Evolutionary conservation across 768 basidiomycete species (phyloP), one percentile per base, ranked within the genome.

Genomic region (Boletus barrowsii): DNA sequence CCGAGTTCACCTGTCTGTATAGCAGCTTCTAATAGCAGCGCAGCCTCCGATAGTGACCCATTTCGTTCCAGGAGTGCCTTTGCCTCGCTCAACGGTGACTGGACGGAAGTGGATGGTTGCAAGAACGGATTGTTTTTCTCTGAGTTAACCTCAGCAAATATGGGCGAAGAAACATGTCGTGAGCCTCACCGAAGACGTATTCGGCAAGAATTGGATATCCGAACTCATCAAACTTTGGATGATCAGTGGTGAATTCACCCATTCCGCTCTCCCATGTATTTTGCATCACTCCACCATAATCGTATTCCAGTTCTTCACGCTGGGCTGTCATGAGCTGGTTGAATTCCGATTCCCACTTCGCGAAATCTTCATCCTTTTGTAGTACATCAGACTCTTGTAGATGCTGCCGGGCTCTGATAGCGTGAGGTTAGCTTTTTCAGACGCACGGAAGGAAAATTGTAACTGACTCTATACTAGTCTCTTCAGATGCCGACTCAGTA

Each of bases 21-120:
- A 36, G 93, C 92, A 14, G 93, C 93, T 73, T 99, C 96, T 20
- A 98, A 76, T 63, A 96, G 76, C 39, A 93, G 76, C 0, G 87
- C 88, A 13, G 87, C 93, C 66, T 97, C 92, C 3, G 92, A 86
- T 22, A 99, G 72, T 3, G 94, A 90, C 2, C 92, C 93, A 51
- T 93, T 92, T 54, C 81, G 79, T 20, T 85, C 82, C 10, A 98
- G 73, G 15, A 95, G 72, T 15, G 78, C 75, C 68, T 94, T 93
- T 2, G 92, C 94, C 56, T 88, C 84, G 44, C 68, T 73, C n/a
- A 90, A 72, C 5, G 69, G 65, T 32, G 83, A 80, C n/a, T 75
- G 77, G 29, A 73, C 70, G 3, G 77, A 75, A 3, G 71, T 63
- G 1, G 77, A 73, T 10, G 78, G 75, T 48, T 80, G 82, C 29